Base-by-base conservation (phyloP, 139 green algal species). In the Deuterostichococcus epilithicus region DNA sequence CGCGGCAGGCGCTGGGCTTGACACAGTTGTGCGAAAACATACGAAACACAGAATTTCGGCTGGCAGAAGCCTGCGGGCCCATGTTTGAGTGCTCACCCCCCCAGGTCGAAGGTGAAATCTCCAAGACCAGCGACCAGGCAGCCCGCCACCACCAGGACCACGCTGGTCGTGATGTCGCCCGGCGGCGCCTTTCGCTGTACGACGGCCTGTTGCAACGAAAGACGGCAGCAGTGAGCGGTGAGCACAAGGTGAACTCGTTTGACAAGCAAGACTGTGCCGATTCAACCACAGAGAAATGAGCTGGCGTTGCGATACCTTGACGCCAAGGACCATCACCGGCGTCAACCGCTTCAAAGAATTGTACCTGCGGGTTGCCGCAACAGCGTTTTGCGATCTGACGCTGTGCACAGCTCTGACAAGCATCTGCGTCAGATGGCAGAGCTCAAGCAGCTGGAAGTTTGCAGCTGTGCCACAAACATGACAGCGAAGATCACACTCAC, bases 341-440 rank as follows among this genome's bases (percentile, higher is more conserved):
- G 87, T 92, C 10, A 92, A 79, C 23, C 89, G 72, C 84, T 92
- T 93, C 2, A 93, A 70, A 1, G 82, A 79, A 30, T 81, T 88
- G 81, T 91, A 91, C 52, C 52, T 63, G 52, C n/a, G n/a, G n/a
- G n/a, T n/a, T n/a, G n/a, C n/a, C n/a, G n/a, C n/a, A n/a, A n/a
- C n/a, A n/a, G n/a, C n/a, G n/a, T n/a, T n/a, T n/a, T n/a, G n/a
- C n/a, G n/a, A n/a, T n/a, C n/a, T n/a, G n/a, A n/a, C n/a, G n/a
- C n/a, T n/a, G n/a, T n/a, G n/a, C n/a, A n/a, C n/a, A n/a, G n/a
- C n/a, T n/a, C n/a, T n/a, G n/a, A n/a, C n/a, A n/a, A n/a, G n/a
- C n/a, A n/a, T n/a, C n/a, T n/a, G n/a, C n/a, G n/a, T n/a, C n/a
- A n/a, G n/a, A n/a, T n/a, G n/a, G n/a, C n/a, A n/a, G n/a, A n/a